A percentile compares a stretch with the other conserved stretches of the same genome.
phyloP scores from a whole-genome alignment of 768 basidiomycete genomes.

The Tulasnella sp. region DNA sequence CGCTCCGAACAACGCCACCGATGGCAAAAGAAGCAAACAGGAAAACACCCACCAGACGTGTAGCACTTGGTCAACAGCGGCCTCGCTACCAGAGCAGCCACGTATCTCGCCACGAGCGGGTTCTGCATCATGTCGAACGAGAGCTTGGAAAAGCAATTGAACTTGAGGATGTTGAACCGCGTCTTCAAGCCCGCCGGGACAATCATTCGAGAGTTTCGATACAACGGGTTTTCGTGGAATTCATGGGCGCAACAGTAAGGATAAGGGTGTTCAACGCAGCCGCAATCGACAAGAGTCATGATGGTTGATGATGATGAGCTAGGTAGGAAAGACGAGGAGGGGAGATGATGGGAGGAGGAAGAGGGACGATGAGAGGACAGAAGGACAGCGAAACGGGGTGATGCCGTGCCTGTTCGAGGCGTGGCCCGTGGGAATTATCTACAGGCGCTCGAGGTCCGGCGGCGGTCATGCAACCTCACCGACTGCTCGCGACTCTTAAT shows the following conservation, averaged over 20 bases:
- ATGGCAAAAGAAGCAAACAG: background rate
- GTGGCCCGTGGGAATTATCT: background rate
- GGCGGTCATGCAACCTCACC: background rate
- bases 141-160: background rate
- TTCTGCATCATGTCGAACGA: background rate
- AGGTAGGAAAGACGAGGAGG: background rate
- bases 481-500: background rate
- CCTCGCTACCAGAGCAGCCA: slow-evolving; percentile 20
- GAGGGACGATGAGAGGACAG: background rate
- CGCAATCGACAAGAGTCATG: background rate
- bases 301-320: background rate
- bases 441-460: background rate
- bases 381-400: background rate
- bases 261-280: background rate
- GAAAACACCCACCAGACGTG: slow-evolving; percentile 17
- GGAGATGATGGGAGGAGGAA: background rate
- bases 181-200: background rate
- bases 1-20: background rate
- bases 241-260: background rate
- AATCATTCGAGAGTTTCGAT: background rate
- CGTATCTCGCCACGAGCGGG: slow-evolving; percentile 19
- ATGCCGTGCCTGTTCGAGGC: background rate
- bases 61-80: slow-evolving; percentile 23
- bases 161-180: background rate
- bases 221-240: background rate